phyloP scores from a whole-genome alignment of 345 rosid genomes.

The Euphorbia pulcherrima region DNA sequence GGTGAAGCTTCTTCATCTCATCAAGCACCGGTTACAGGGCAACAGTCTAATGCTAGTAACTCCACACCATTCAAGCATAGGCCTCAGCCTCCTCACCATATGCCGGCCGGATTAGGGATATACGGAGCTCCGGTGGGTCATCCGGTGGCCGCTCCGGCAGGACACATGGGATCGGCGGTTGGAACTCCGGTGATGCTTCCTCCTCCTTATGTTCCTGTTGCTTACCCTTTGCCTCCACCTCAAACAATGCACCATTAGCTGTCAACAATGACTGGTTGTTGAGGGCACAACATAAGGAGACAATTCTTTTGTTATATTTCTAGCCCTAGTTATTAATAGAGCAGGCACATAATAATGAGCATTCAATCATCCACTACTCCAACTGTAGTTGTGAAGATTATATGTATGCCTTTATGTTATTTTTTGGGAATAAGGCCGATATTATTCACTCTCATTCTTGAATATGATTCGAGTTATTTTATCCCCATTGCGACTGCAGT shows the following conservation, averaged over 20 bases:
- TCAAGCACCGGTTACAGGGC: constrained; percentile 66
- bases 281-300: not conserved
- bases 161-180: constrained; percentile 73
- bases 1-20: constrained; percentile 31
- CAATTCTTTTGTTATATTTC: not conserved
- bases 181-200: constrained; percentile 96
- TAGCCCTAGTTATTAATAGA: not conserved
- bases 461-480: not conserved
- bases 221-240: constrained; percentile 59
- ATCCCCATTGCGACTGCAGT: constrained; percentile 57
- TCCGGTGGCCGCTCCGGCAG: constrained; percentile 55
- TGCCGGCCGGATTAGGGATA: constrained; percentile 65
- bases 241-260: constrained; percentile 57
- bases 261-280: not conserved
- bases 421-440: not conserved
- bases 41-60: constrained; percentile 40
- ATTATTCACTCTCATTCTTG: not conserved
- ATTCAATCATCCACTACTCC: not conserved
- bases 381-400: not conserved
- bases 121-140: constrained; percentile 73
- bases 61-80: constrained; percentile 40
- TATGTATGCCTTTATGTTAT: not conserved
- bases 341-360: constrained; percentile 7
- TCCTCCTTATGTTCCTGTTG: constrained; percentile 50
- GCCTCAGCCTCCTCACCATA: constrained; percentile 37